Percentiles rank a stretch among this genome's conserved stretches.
These are phyloP conservation scores for Anisogramma anomala DNA, from an alignment of 2,329 filamentous ascomycete genomes.

Conservation along the genomic window DNA sequence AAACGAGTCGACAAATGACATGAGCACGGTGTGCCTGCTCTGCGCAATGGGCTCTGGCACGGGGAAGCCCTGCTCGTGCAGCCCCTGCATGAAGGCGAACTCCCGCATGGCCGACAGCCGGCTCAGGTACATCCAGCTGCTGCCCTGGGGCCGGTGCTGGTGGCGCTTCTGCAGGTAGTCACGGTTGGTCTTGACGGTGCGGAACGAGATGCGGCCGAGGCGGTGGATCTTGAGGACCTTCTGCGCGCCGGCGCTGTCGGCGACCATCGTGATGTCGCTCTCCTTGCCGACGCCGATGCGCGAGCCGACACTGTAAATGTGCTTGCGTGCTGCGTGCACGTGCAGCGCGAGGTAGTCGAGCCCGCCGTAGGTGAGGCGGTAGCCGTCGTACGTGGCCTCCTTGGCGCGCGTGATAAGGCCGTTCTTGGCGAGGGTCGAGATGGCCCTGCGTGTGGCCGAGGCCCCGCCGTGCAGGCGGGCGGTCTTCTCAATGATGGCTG, in stretches of 20 bases:
- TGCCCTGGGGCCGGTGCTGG: slow-evolving; percentile 46
- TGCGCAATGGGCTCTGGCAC: slow-evolving; percentile 82
- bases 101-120: slow-evolving; percentile 87
- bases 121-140: slow-evolving; percentile 97
- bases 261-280: slow-evolving; percentile 91
- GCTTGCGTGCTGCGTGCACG: slow-evolving; percentile 67
- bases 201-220: slow-evolving; percentile 89
- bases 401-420: slow-evolving; percentile 86
- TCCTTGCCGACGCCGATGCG: slow-evolving; percentile 96
- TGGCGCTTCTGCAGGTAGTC: slow-evolving; percentile 70
- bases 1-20: slow-evolving; percentile 86
- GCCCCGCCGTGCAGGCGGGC: slow-evolving; percentile 68
- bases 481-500: slow-evolving; percentile 72
- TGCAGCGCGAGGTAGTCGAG: slow-evolving; percentile 96
- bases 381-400: slow-evolving; percentile 95
- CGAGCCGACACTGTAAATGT: slow-evolving; percentile 84
- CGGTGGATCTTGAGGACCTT: slow-evolving; percentile 91
- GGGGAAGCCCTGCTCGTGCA: slow-evolving; percentile 73
- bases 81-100: slow-evolving; percentile 83
- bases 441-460: slow-evolving; percentile 71
- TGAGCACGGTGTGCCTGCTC: slow-evolving; percentile 90
- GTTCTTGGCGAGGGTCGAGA: slow-evolving; percentile 83
- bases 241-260: slow-evolving; percentile 64
- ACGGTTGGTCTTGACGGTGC: slow-evolving; percentile 87
- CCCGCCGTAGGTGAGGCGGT: slow-evolving; percentile 90